Evolutionary conservation across 345 rosid species (phyloP).

Genomic region (Eucalyptus dawsonii): DNA sequence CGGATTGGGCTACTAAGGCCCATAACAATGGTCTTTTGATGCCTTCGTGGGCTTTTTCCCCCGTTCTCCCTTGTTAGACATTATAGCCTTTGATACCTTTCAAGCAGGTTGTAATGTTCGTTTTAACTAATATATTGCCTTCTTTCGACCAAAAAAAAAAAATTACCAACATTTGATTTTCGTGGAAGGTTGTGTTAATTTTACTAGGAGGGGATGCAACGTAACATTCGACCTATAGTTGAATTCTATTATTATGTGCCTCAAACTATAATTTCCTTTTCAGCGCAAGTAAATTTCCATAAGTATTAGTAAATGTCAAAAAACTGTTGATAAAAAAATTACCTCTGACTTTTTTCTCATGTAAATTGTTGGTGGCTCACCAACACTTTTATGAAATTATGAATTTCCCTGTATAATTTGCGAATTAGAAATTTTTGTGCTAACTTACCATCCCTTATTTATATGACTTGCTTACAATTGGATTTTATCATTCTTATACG

Average conservation of each 20-base stretch:
- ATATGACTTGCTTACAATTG: not conserved
- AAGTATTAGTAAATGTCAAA: not conserved
- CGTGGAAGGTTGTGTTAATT: not conserved
- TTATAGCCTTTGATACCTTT: too few relatives aligned
- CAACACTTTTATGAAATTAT: not conserved
- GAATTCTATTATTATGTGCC: not conserved
- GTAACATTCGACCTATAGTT: not conserved
- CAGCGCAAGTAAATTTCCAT: not conserved
- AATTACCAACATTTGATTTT: not conserved
- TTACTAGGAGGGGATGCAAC: not conserved
- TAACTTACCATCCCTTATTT: not conserved
- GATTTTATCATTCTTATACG: not conserved
- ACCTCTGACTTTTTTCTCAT: not conserved
- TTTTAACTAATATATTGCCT: too few relatives aligned
- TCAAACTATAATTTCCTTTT: not conserved
- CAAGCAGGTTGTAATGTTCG: too few relatives aligned
- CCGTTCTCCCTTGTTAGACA: too few relatives aligned
- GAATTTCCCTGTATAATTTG: not conserved
- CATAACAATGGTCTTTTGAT: too few relatives aligned
- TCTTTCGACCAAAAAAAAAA: too few relatives aligned
- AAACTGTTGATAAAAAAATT: not conserved
- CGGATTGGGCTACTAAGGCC: too few relatives aligned
- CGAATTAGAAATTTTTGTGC: not conserved
- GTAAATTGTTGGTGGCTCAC: not conserved
- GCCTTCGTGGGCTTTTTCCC: too few relatives aligned